Percentiles rank a stretch among this genome's conserved stretches.
These are phyloP conservation scores for Butyriboletus loyo DNA, from an alignment of 768 basidiomycete genomes.

Conservation along the genomic window DNA sequence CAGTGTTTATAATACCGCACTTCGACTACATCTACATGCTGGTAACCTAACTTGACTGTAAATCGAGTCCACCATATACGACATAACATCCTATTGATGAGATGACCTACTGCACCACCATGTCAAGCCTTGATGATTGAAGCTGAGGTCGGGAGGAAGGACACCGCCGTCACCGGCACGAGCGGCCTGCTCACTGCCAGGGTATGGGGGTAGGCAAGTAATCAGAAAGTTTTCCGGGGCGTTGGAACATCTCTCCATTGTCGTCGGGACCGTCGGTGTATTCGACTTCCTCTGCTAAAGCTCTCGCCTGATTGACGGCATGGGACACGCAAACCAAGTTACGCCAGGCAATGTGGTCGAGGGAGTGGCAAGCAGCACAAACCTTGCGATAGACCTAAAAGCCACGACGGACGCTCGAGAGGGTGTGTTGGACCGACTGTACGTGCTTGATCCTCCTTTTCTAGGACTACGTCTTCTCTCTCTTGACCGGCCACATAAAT, in stretches of 20 bases:
- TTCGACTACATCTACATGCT: too few relatives aligned
- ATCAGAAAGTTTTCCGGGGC: constrained; percentile 97
- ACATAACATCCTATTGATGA: too few relatives aligned
- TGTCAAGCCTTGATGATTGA: constrained; percentile 99
- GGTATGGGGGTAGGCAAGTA: constrained; percentile 94
- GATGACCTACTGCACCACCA: constrained; percentile 78
- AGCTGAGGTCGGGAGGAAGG: constrained; percentile 92
- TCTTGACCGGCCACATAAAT: too few relatives aligned
- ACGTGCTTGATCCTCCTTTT: too few relatives aligned
- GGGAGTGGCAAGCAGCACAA: constrained; percentile 97
- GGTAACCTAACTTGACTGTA: too few relatives aligned
- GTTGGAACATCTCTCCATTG: constrained; percentile 96
- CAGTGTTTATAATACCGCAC: too few relatives aligned
- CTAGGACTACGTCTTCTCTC: too few relatives aligned
- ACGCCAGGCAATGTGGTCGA: constrained; percentile 99
- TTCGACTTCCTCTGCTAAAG: constrained; percentile 95
- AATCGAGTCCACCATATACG: too few relatives aligned
- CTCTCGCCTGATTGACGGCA: constrained; percentile 83
- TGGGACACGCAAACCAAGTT: constrained; percentile 98
- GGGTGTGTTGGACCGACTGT: constrained; percentile 11
- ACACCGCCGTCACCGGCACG: constrained; percentile 92
- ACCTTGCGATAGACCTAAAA: constrained; percentile 99
- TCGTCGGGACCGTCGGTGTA: constrained; percentile 95
- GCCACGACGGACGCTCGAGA: constrained; percentile 82
- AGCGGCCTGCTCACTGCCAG: constrained; percentile 98